Base-by-base conservation (phyloP, 352 stramenopile species). In the Pythium aristosporum region DNA sequence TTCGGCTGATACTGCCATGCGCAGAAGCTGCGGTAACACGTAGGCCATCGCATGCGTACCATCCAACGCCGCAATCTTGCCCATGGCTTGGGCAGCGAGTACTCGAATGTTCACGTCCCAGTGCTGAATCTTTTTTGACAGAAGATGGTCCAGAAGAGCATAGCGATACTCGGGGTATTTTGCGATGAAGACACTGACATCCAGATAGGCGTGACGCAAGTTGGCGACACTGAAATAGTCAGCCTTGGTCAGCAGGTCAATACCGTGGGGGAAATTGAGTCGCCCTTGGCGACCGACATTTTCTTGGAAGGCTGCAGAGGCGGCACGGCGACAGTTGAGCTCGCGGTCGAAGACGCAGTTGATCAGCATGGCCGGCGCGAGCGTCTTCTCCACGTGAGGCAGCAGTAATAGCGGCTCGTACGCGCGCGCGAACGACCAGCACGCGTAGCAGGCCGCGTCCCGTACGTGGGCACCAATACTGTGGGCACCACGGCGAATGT, bases 161-260 rank as follows among this genome's bases (percentile, higher is more conserved):
- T 92, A 91, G 2, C 85, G 87, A 61, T 98, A 97, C 48, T 89
- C 77, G 16, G 77, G 79, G 63, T 97, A 99, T 56, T 87, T 77
- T 5, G 96, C 96, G 54, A 99, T 84, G 39, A 92, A 89, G 9
- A 86, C 70, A 41, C 95, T 91, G 42, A 99, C 89, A 15, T 91
- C 79, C 34, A 97, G 68, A 74, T 97, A 99, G 5, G 97, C 91
- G 64, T 98, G 85, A 5, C 74, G 91, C 25, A 92, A 58, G 52
- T 91, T 93, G 11, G 84, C 95, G n/a, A 99, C 77, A 2, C 96
- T 97, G 61, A 98, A 99, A 73, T 99, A 99, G 73, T 99, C 97
- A 3, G 97, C 97, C 60, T 85, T 87, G 6, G 96, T 99, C 20
- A 99, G 80, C 50, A 99, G 89, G 16, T 96, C 91, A 52, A 99